Base-by-base conservation (phyloP, 176 grass and related monocot species). In the Oryza rufipogon region DNA sequence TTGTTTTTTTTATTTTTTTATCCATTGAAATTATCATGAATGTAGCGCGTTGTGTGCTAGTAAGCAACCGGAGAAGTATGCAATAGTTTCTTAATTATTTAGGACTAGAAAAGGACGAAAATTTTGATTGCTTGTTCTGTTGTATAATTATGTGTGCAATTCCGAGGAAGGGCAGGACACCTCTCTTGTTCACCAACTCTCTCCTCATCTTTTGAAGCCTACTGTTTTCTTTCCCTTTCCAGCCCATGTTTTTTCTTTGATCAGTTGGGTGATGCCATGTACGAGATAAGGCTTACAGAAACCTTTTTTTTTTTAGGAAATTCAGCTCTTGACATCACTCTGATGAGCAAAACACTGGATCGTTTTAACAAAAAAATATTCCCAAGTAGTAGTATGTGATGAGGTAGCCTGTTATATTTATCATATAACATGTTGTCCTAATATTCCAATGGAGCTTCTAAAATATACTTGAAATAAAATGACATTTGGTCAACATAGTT, bases 221-320 rank as follows among this genome's bases (percentile, higher is more conserved):
- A 26, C 9, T 66, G 34, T 23, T 80, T 73, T 28, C n/a, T 73
- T 66, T 41, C 38, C 51, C 15, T 75, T 38, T 64, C 60, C 30
- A 73, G 20, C 30, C 56, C 30, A 73, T 8, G 23, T 51, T 79
- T 72, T 73, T 79, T 41, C 8, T 52, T 86, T 86, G 13, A 66
- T 54, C 56, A 42, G 25, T 49, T 65, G 19, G 52, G 38, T 51
- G 41, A 45, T 79, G 75, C 75, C 75, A 64, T 51, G 54, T 79
- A 86, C 20, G 68, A 73, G 28, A 73, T 64, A 80, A 84, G 32
- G 14, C 15, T 54, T 13, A 26, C 5, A 80, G 6, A n/a, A 54
- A 10, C 25, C 19, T 6, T 20, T 42, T 73, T 38, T 26, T 54
- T 44, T 5, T 4, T 36, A 15, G 2, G 23, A 80, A 52, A 66